Base-by-base conservation (phyloP, 768 basidiomycete genomes). In the Naematelia aurantialba region DNA sequence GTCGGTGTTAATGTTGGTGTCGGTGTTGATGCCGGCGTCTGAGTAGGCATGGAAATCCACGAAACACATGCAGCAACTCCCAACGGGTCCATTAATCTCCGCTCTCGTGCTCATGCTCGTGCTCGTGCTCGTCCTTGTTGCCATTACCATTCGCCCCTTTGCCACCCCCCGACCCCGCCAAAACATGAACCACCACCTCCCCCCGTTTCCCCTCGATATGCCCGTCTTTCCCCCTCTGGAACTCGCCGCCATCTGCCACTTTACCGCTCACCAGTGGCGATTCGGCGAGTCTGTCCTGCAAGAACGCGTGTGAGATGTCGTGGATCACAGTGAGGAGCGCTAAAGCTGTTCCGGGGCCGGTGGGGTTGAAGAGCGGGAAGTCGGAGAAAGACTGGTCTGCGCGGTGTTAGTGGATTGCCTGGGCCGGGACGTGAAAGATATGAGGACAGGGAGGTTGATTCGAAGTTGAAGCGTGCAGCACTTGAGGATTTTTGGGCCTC, bases 351-450 rank as follows among this genome's bases (percentile, higher is more conserved):
- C 54, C 21, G 44, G 53, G n/a, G 55, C 66, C 3, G 39, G 66
- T 59, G 5, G 70, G 67, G 17, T 61, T 34, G 17, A 76, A 65
- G 21, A 73, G 58, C 25, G 72, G 72, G 60, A 76, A 73, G 52
- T 76, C 74, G 19, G 74, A 76, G 57, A 76, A 76, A 14, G 68
- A 59, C 62, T 76, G 72, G 45, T 76, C 72, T 69, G 58, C 27
- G 3, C 52, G 29, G 3, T n/a, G 26, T 8, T 8, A 48, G 11
- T 12, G 21, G 27, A 22, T 27, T 12, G 14, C 27, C 31, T 44
- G 34, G 11, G 21, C 5, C 17, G 44, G 10, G 19, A 29, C 22
- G 29, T 27, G 49, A 22, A 31, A 52, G 22, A 14, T 44, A n/a
- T n/a, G n/a, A n/a, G n/a, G n/a, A n/a, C n/a, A n/a, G n/a, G n/a